Evolutionary conservation across 208 protist genomes (phyloP), one percentile per base, ranked within the genome.

Genomic region (Leishmania arabica): DNA sequence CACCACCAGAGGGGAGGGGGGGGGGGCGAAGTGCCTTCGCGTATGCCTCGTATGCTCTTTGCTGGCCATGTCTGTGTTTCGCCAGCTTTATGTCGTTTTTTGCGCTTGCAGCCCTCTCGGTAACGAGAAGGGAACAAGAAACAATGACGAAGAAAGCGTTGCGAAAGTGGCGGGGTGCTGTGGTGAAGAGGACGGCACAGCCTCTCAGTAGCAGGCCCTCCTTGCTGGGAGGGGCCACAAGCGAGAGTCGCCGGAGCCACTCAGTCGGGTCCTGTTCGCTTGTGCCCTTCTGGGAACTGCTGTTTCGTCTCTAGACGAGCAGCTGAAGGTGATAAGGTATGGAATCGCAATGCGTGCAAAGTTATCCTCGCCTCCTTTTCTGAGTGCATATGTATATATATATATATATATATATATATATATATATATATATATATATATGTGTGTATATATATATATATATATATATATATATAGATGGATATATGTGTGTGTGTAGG

Each of bases 391-490:
- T n/a, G 13, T 45, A 45, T 45, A 0, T 56, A 5, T 19, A 37
- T 82, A 54, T 76, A 56, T 11, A 74, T 58, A 81, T 81, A 47
- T 77, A 72, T 0, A 80, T 71, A 0, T 0, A 19, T 68, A 19
- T 64, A 51, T 34, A 56, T 11, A 74, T 58, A 81, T 81, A 47
- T 77, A 72, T 0, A 80, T 71, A 19, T 68, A 19, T 64, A 51
- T 34, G 34, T 24, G n/a, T 68, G 58, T 71, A n/a, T n/a, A n/a
- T n/a, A 13, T 2, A 13, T n/a, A 0, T 45, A 45, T 45, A 0
- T 56, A 5, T 19, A 37, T 82, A 54, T 76, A 56, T 11, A 74
- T 58, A 81, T 81, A 47, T 77, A 72, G 1, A 80, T 71, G 19
- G 3, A 19, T 68, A 19, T 64, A 51, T 34, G 34, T 24, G n/a